phyloP scores from a whole-genome alignment of 2,329 filamentous ascomycete species.

The Penicillium palitans region DNA sequence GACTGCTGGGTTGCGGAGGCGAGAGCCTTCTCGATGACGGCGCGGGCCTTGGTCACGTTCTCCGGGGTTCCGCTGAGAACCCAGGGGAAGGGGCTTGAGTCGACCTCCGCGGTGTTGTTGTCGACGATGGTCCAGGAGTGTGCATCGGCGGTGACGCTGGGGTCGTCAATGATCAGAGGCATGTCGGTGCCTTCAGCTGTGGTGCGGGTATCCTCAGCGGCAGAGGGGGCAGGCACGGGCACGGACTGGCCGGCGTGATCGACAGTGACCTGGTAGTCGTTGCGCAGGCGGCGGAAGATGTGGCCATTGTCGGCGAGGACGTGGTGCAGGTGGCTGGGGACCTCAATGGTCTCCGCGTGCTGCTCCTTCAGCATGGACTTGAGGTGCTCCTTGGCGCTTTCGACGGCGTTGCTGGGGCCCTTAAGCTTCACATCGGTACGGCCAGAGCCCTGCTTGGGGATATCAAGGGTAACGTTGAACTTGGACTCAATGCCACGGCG shows the following conservation, averaged over 20 bases:
- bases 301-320: conserved; percentile 78
- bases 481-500: conserved; percentile 82
- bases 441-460: conserved; percentile 83
- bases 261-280: conserved; percentile 83
- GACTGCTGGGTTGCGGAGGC: conserved; percentile 54
- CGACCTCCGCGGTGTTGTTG: conserved; percentile 28
- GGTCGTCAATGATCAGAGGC: conserved; percentile 91
- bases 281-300: conserved; percentile 87
- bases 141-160: conserved; percentile 61
- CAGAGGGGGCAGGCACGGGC: conserved; percentile 68
- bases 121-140: conserved; percentile 85
- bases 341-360: conserved; percentile 80
- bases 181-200: conserved; percentile 59
- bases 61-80: conserved; percentile 77
- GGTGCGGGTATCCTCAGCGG: conserved; percentile 49
- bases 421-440: conserved; percentile 83
- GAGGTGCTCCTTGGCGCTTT: conserved; percentile 85
- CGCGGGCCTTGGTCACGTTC: conserved; percentile 77
- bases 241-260: conserved; percentile 82
- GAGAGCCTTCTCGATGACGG: conserved; percentile 70
- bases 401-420: conserved; percentile 75
- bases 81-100: conserved; percentile 66
- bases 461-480: conserved; percentile 83
- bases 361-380: conserved; percentile 74
- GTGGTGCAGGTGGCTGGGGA: conserved; percentile 83